Evolutionary conservation across 805 yeast species (phyloP).

Genomic region (Candida coquimbonensis): DNA sequence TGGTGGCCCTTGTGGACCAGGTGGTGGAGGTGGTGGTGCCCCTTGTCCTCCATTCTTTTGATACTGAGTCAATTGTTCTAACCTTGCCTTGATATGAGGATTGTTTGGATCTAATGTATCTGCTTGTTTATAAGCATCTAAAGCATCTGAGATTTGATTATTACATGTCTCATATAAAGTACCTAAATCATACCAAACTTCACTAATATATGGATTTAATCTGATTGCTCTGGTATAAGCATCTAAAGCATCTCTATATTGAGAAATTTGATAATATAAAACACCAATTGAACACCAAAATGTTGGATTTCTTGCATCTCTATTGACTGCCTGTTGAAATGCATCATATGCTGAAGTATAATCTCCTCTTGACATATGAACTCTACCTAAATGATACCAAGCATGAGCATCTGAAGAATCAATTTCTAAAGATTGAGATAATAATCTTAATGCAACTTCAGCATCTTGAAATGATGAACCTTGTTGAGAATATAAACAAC

Average conservation of each 20-base stretch:
- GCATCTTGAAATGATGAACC: slow-evolving; percentile 68
- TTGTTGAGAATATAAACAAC: slow-evolving; percentile 83
- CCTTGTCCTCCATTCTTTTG: slow-evolving; percentile 61
- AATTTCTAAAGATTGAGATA: slow-evolving; percentile 82
- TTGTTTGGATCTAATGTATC: slow-evolving; percentile 92
- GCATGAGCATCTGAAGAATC: slow-evolving; percentile 91
- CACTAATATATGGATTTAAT: slow-evolving; percentile 90
- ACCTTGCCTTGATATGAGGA: slow-evolving; percentile 87
- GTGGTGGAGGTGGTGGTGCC: slow-evolving; percentile 51
- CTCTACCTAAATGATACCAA: slow-evolving; percentile 95
- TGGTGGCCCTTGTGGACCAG: slow-evolving; percentile 44
- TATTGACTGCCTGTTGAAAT: slow-evolving; percentile 96
- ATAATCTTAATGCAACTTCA: slow-evolving; percentile 72
- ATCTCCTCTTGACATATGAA: slow-evolving; percentile 93
- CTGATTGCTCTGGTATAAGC: slow-evolving; percentile 97
- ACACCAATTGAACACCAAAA: slow-evolving; percentile 98
- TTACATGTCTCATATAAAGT: slow-evolving; percentile 96
- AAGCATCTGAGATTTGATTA: slow-evolving; percentile 89
- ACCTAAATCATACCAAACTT: slow-evolving; percentile 98
- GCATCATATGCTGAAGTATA: slow-evolving; percentile 96
- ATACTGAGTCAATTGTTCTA: slow-evolving; percentile 74
- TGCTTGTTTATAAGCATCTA: slow-evolving; percentile 96
- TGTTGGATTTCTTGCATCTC: slow-evolving; percentile 95
- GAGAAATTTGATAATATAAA: slow-evolving; percentile 90
- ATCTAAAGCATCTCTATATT: slow-evolving; percentile 93